Base-by-base conservation (phyloP, 2,329 filamentous ascomycete species). In the Xylariales sp. region DNA sequence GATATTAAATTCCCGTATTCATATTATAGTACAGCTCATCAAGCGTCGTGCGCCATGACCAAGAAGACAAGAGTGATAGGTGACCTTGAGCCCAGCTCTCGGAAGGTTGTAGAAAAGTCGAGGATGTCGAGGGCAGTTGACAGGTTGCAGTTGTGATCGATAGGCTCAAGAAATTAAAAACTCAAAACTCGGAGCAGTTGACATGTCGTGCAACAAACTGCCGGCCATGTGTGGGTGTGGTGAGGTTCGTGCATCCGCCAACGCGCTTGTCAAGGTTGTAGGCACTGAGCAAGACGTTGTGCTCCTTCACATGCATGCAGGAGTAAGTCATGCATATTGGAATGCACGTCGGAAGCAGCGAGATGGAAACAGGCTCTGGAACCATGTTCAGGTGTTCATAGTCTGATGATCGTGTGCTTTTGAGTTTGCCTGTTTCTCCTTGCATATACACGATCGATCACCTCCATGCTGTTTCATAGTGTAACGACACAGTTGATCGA, bases 41-140 rank as follows among this genome's bases (percentile, higher is more conserved):
- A 35, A 35, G 28, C 27, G 33, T 36, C 16, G 31, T 20, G 27
- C 11, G 12, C 20, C 29, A 21, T 32, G 35, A 35, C 34, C 20
- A 39, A 25, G 36, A 45, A 36, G 21, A 31, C 10, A 29, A 38
- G 39, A 27, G 25, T n/a, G 15, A 29, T 20, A n/a, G n/a, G n/a
- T 29, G 38, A 38, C 43, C 8, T 40, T 25, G 40, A 43, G 44
- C 44, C 29, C 44, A 46, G 44, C 44, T 46, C 44, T 20, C 19
- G 16, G 25, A 18, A 35, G 18, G 25, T 21, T 14, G 14, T 24
- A 9, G 9, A 38, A 12, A 47, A 51, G n/a, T n/a, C n/a, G n/a
- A n/a, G n/a, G n/a, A n/a, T n/a, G n/a, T 49, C 39, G 43, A 38
- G 50, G 45, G 44, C 46, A 52, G 50, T 15, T 7, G 20, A 21